A percentile compares a stretch with the other conserved stretches of the same genome.
These are phyloP conservation scores for Dipteronia dyeriana DNA, from an alignment of 345 rosid species.

Conservation along the genomic window DNA sequence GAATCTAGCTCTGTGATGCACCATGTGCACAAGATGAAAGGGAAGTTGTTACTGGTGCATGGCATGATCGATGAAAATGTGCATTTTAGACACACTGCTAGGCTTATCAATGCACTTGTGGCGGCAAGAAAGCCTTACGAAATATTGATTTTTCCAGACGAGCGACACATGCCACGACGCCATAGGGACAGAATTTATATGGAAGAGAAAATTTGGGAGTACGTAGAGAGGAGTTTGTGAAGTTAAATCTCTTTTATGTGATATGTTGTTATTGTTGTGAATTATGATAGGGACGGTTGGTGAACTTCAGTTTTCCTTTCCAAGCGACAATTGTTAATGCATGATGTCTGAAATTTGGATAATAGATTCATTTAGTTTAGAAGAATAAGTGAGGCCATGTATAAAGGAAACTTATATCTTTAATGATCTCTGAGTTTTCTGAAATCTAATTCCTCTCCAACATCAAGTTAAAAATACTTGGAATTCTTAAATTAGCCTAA, in stretches of 20 bases:
- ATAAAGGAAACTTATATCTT: too few species aligned
- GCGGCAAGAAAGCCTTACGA: conserved; percentile 73
- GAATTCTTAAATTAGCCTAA: too few species aligned
- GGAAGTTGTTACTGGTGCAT: conserved; percentile 70
- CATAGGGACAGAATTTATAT: conserved; percentile 68
- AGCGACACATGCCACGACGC: conserved; percentile 81
- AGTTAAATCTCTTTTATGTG: not conserved
- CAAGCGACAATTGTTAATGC: too few species aligned
- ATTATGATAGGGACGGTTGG: not conserved
- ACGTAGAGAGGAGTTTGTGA: conserved; percentile 73
- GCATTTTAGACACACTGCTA: conserved; percentile 89
- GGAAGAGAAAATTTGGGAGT: conserved; percentile 96
- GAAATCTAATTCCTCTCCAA: too few species aligned
- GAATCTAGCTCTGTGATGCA: conserved; percentile 73
- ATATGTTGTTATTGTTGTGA: not conserved
- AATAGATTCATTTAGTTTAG: too few species aligned
- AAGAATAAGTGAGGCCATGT: too few species aligned
- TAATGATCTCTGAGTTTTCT: too few species aligned
- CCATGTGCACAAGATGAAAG: conserved; percentile 61
- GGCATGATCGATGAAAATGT: conserved; percentile 99
- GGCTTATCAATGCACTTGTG: conserved; percentile 82
- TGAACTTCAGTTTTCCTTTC: not conserved
- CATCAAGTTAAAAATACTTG: too few species aligned
- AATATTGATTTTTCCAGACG: conserved; percentile 82
- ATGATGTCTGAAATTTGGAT: too few species aligned